Conservation (phyloP, 192 early-diverging fungal species). For the Coemansia sp. region DNA sequence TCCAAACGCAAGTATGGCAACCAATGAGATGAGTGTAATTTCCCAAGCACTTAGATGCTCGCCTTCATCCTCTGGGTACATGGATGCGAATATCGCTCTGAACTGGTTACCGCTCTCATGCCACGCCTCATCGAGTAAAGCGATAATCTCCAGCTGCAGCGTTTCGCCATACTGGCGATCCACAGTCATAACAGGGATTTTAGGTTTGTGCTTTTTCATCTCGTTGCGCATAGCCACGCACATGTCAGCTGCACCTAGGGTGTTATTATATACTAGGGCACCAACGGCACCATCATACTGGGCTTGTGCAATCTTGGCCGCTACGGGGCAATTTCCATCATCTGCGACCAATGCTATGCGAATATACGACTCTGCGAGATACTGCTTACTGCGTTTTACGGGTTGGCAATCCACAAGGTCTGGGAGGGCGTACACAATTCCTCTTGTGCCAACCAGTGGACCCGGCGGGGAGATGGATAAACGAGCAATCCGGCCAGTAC, state of each 20-base stretch:
- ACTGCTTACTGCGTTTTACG: conserved; percentile 23
- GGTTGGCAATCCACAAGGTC: conserved; percentile 31
- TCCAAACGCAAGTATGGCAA: conserved; percentile 43
- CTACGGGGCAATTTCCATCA: conserved; percentile 33
- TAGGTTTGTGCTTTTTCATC: conserved; percentile 17
- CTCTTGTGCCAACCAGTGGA: conserved; percentile 33
- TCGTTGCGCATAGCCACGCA: conserved; percentile 13
- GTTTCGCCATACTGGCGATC: conserved; percentile 47
- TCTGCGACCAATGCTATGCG: conserved; percentile 42
- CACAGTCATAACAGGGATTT: conserved; percentile 34
- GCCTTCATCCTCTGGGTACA: conserved; percentile 30
- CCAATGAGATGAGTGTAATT: conserved; percentile 44
- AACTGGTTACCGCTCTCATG: conserved; percentile 9
- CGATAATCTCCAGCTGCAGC: conserved; percentile 28
- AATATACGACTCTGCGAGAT: conserved; percentile 37
- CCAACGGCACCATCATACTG: conserved; percentile 51
- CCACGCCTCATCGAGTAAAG: conserved; percentile 28
- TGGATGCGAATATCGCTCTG: conserved; percentile 49
- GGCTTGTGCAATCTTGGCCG: conserved; percentile 38
- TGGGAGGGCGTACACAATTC: conserved; percentile 38
- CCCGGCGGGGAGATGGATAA: conserved; percentile 33
- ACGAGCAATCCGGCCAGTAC: conserved; percentile 20
- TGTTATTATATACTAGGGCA: conserved; percentile 42
- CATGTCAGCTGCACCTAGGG: conserved; percentile 21
- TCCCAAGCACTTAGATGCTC: conserved; percentile 49